Conservation (phyloP, 2,329 filamentous ascomycete species). For the Bipolaris zeicola region DNA sequence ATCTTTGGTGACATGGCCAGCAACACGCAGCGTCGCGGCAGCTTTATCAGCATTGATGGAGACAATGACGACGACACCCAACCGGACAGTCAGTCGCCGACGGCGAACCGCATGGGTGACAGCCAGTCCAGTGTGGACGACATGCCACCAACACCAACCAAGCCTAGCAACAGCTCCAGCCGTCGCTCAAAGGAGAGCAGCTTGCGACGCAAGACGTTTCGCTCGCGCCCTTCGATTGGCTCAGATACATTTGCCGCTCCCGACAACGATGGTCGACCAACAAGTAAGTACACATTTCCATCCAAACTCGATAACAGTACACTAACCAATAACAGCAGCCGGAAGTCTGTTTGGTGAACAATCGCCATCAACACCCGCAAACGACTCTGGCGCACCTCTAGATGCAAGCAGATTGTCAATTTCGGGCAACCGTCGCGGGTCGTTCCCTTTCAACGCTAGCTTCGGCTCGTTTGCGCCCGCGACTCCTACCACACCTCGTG, state of each 20-base stretch:
- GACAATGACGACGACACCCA: constrained; percentile 73
- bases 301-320: constrained; percentile 8
- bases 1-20: constrained; percentile 65
- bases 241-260: constrained; percentile 55
- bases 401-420: constrained; percentile 86
- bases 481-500: constrained; percentile 75
- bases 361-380: constrained; percentile 75
- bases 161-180: constrained; percentile 60
- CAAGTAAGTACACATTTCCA: constrained; percentile 46
- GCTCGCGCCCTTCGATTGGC: constrained; percentile 52
- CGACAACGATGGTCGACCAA: constrained; percentile 34
- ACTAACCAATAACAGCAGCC: constrained; percentile 58
- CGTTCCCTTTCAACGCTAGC: constrained; percentile 46
- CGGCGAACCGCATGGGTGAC: constrained; percentile 57
- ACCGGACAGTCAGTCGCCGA: constrained; percentile 59
- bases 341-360: constrained; percentile 60
- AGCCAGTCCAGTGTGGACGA: constrained; percentile 69
- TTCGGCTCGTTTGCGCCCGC: constrained; percentile 68
- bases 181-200: constrained; percentile 58
- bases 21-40: constrained; percentile 63
- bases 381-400: constrained; percentile 72
- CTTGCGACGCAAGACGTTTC: constrained; percentile 57
- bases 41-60: constrained; percentile 80
- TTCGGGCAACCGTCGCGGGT: constrained; percentile 60
- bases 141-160: constrained; percentile 92